Conservation (phyloP, 345 rosid genomes). For the Citrus inodora region DNA sequence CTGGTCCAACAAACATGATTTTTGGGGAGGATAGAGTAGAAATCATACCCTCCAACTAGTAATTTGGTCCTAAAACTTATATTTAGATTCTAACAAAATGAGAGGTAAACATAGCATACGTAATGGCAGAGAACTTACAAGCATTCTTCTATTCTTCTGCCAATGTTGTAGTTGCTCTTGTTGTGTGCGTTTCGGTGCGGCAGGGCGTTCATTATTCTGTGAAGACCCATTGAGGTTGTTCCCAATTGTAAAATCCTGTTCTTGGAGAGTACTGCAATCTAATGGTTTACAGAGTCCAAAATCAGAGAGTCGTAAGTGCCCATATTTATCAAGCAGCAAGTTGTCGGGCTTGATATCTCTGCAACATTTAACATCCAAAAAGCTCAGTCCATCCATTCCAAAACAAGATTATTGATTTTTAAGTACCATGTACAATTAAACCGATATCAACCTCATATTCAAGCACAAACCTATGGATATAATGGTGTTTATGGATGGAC, state of each 20-base stretch:
- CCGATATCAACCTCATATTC: background rate
- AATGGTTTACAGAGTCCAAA: constrained; percentile 93
- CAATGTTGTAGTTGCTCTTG: constrained; percentile 87
- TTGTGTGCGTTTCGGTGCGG: constrained; percentile 68
- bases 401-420: background rate
- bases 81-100: background rate
- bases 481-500: constrained; percentile 88
- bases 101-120: background rate
- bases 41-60: background rate
- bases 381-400: constrained; percentile 4
- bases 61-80: background rate
- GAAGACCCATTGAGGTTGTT: constrained; percentile 36
- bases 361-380: constrained; percentile 15
- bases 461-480: constrained; percentile 72
- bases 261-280: constrained; percentile 77
- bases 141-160: constrained; percentile 94
- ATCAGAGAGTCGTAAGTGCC: constrained; percentile 91
- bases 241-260: constrained; percentile 57
- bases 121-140: constrained; percentile 43
- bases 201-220: constrained; percentile 40
- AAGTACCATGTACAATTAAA: background rate
- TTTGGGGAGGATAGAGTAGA: background rate
- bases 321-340: constrained; percentile 79
- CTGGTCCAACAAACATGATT: background rate
- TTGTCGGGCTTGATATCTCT: constrained; percentile 97